A percentile compares a stretch with the other conserved stretches of the same genome.
Conservation (phyloP, 2,329 filamentous ascomycete species). For the Fusarium citri region DNA sequence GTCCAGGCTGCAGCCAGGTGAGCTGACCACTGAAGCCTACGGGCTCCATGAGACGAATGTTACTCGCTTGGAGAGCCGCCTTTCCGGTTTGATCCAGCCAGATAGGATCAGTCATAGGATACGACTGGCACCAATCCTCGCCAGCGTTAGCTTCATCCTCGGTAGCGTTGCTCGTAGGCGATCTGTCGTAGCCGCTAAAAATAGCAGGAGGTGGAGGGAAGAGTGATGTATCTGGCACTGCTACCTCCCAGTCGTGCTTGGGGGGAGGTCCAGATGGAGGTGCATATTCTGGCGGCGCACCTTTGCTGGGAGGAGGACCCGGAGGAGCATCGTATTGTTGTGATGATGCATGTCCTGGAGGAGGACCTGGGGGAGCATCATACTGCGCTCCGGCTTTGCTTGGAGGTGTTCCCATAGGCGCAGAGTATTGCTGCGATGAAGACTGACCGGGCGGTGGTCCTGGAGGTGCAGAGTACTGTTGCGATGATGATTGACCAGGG, state of each 20-base stretch:
- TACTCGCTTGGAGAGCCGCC: conserved; percentile 61
- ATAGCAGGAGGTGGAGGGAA: conserved; percentile 79
- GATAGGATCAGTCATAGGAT: conserved; percentile 68
- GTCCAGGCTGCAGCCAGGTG: conserved; percentile 59
- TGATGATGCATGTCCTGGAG: conserved; percentile 8
- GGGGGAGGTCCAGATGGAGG: conserved; percentile 53
- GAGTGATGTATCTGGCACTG: conserved; percentile 77
- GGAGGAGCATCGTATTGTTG: conserved; percentile 39
- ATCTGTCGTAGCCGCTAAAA: conserved; percentile 71
- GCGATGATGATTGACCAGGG: conserved; percentile 32
- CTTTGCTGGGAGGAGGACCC: conserved; percentile 49
- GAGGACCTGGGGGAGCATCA: conserved; percentile 45
- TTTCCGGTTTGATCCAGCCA: conserved; percentile 59
- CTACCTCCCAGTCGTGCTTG: conserved; percentile 76
- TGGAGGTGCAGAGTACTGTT: conserved; percentile 44
- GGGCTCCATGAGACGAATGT: conserved; percentile 67
- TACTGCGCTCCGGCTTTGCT: conserved; percentile 9
- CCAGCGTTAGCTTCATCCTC: conserved; percentile 72
- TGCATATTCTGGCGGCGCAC: conserved; percentile 38
- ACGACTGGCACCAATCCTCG: conserved; percentile 71
- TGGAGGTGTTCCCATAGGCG: conserved; percentile 27
- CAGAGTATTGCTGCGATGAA: conserved; percentile 13
- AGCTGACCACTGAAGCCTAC: conserved; percentile 61
- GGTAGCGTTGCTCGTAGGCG: conserved; percentile 76
- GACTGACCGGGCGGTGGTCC: conserved; percentile 49